Percentiles rank a stretch among this genome's conserved stretches.
Evolutionary conservation across 768 basidiomycete species (phyloP).

Genomic region (Clitopilus hobsonii): DNA sequence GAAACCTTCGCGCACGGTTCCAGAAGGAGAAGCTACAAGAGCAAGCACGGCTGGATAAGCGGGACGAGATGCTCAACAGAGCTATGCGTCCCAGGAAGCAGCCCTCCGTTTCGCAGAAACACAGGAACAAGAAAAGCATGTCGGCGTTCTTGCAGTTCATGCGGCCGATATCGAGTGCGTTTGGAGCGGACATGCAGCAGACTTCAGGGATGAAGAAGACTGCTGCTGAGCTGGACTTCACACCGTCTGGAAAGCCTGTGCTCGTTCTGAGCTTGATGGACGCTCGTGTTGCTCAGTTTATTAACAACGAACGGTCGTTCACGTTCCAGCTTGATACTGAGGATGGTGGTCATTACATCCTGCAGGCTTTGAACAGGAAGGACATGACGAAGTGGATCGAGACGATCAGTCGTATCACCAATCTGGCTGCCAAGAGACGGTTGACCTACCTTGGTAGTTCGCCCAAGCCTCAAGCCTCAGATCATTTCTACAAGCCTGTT

Average conservation of each 20-base stretch:
- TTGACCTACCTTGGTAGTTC: constrained; percentile 76
- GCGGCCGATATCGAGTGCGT: constrained; percentile 86
- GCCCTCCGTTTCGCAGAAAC: constrained; percentile 51
- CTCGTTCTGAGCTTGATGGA: constrained; percentile 72
- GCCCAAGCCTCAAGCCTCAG: constrained; percentile 68
- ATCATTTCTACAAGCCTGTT: constrained; percentile 64
- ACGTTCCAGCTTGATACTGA: constrained; percentile 82
- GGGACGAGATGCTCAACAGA: constrained; percentile 70
- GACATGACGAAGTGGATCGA: constrained; percentile 80
- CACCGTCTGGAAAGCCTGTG: constrained; percentile 66
- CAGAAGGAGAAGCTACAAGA: constrained; percentile 75
- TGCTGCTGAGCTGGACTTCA: constrained; percentile 72
- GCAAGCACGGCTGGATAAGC: constrained; percentile 65
- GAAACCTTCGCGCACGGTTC: constrained; percentile 59
- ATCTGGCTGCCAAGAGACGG: constrained; percentile 70
- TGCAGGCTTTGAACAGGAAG: constrained; percentile 66
- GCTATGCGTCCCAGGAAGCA: constrained; percentile 64
- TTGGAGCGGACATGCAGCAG: constrained; percentile 53
- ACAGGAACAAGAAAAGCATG: constrained; percentile 86
- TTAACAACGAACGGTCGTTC: constrained; percentile 80
- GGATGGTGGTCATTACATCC: constrained; percentile 78
- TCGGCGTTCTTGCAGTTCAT: constrained; percentile 82
- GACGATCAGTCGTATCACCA: constrained; percentile 65
- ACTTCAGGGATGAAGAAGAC: constrained; percentile 47
- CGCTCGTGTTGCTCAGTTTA: constrained; percentile 62